Conservation (phyloP, 257 asterid species). For the Solanum sitiens region DNA sequence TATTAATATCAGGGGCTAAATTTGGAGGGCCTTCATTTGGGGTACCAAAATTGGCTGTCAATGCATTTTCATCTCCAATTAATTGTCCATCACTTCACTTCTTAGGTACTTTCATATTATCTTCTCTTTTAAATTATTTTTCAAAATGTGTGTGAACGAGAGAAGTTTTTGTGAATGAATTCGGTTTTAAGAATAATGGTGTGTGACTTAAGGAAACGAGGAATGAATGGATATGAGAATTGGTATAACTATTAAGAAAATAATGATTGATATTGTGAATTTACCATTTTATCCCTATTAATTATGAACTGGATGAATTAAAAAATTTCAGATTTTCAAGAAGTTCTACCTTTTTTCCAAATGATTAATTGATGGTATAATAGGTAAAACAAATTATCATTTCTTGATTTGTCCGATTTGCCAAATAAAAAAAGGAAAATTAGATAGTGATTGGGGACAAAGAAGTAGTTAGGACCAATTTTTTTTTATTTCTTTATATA, state of each 20-base stretch:
- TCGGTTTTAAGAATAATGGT: too few relatives aligned
- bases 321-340: too few relatives aligned
- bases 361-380: too few relatives aligned
- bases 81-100: conserved; percentile 28
- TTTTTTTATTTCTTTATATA: too few relatives aligned
- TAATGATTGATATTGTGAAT: background rate
- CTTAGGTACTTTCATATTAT: conserved; percentile 9
- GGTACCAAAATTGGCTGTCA: conserved; percentile 19
- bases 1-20: conserved; percentile 20
- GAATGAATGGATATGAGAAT: too few relatives aligned
- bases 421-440: too few relatives aligned
- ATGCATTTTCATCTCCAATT: conserved; percentile 20
- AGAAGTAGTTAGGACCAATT: background rate
- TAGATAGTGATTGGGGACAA: background rate
- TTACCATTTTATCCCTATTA: background rate
- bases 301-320: background rate
- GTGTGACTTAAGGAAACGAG: too few relatives aligned
- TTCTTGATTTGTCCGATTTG: background rate
- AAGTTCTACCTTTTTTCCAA: background rate
- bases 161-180: background rate
- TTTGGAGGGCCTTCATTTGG: conserved; percentile 18
- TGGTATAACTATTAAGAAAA: too few relatives aligned
- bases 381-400: too few relatives aligned
- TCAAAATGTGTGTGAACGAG: background rate
- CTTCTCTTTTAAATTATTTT: too few relatives aligned